A percentile compares a stretch with the other conserved stretches of the same genome.
Evolutionary conservation across 192 early-diverging fungal genomes (phyloP).

Genomic region (Rhizophagus clarus): DNA sequence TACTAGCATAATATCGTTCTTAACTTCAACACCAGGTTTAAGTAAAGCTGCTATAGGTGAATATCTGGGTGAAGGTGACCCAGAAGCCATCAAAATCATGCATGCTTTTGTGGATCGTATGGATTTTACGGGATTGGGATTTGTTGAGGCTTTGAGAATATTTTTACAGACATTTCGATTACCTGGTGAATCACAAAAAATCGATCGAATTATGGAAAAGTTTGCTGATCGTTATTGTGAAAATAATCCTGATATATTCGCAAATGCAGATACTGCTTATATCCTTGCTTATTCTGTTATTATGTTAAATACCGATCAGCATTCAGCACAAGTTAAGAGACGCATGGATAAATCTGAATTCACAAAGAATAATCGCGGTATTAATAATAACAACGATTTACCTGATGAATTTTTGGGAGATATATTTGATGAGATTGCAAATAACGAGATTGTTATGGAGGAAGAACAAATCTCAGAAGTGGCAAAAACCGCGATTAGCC

Average conservation of each 20-base stretch:
- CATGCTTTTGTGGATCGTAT: slow-evolving; percentile 91
- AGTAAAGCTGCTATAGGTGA: slow-evolving; percentile 91
- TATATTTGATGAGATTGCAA: slow-evolving; percentile 84
- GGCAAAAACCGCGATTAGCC: slow-evolving; percentile 35
- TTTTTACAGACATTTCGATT: slow-evolving; percentile 90
- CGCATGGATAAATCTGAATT: slow-evolving; percentile 89
- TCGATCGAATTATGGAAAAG: slow-evolving; percentile 95
- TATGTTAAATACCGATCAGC: slow-evolving; percentile 93
- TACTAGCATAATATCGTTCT: slow-evolving; percentile 72
- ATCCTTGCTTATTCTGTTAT: slow-evolving; percentile 91
- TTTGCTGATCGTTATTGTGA: slow-evolving; percentile 91
- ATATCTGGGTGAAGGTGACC: slow-evolving; percentile 88
- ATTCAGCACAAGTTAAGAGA: slow-evolving; percentile 82
- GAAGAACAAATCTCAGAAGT: slow-evolving; percentile 71
- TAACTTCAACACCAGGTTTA: slow-evolving; percentile 74
- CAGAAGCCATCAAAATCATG: slow-evolving; percentile 91
- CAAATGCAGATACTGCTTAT: slow-evolving; percentile 91
- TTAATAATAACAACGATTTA: slow-evolving; percentile 87
- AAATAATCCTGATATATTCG: slow-evolving; percentile 80
- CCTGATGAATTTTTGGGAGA: slow-evolving; percentile 68
- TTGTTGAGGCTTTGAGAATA: slow-evolving; percentile 79
- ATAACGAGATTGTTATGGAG: slow-evolving; percentile 90
- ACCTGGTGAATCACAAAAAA: slow-evolving; percentile 94
- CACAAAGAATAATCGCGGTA: slow-evolving; percentile 91
- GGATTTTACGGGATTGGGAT: slow-evolving; percentile 71